Conservation (phyloP, 371 early-diverging fungal species). For the Caulochytrium protostelioides region DNA sequence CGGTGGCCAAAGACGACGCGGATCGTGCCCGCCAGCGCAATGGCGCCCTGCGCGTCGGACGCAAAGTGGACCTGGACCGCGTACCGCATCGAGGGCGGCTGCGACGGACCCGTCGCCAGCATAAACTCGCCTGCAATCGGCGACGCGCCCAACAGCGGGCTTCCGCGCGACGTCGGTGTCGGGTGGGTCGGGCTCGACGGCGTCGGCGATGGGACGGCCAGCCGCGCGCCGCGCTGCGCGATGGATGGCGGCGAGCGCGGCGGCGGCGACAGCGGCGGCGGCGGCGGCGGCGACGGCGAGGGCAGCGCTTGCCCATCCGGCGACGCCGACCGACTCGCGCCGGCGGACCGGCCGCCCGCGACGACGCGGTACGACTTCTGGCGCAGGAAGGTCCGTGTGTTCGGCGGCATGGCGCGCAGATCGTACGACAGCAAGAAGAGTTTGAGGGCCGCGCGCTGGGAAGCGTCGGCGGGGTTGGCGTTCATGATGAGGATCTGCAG, state of each 20-base stretch:
- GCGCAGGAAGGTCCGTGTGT: slow-evolving; percentile 52
- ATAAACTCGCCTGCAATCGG: too few relatives aligned
- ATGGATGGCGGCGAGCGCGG: too few relatives aligned
- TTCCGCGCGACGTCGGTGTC: too few relatives aligned
- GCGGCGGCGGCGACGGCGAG: too few relatives aligned
- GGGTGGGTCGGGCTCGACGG: slow-evolving; percentile 1
- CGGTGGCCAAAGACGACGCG: slow-evolving; percentile 57
- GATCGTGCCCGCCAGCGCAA: slow-evolving; percentile 41
- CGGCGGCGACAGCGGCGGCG: too few relatives aligned
- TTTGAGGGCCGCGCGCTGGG: slow-evolving; percentile 57
- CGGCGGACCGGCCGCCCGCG: too few relatives aligned
- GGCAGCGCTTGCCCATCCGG: not conserved
- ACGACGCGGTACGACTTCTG: slow-evolving; percentile 53
- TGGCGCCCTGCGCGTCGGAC: slow-evolving; percentile 27
- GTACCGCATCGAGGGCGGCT: too few relatives aligned
- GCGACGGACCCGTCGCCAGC: too few relatives aligned
- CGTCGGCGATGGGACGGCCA: too few relatives aligned
- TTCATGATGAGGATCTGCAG: slow-evolving; percentile 41
- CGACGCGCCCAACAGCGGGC: too few relatives aligned
- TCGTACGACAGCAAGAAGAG: slow-evolving; percentile 62
- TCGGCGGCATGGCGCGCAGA: slow-evolving; percentile 47
- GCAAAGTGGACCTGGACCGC: slow-evolving; percentile 55
- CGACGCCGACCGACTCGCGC: too few relatives aligned
- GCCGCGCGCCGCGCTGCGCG: slow-evolving; percentile 10
- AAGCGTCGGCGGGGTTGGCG: too few relatives aligned